Conservation (phyloP, 768 basidiomycete genomes). For the Leccinum olivaceopallidum region DNA sequence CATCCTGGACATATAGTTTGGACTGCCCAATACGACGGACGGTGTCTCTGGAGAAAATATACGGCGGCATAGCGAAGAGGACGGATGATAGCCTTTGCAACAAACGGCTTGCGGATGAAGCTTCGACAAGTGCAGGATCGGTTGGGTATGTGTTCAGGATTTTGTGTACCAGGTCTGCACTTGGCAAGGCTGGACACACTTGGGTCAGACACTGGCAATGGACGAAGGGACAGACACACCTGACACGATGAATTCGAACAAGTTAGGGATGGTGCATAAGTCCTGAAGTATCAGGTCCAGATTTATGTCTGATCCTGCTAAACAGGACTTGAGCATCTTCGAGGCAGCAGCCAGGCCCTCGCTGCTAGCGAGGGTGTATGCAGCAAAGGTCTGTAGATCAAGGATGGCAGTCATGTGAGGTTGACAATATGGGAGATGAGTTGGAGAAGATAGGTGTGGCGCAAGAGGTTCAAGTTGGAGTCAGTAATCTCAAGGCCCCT, state of each 20-base stretch:
- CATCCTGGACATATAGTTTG: slow-evolving; percentile 26
- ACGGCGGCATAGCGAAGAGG: slow-evolving; percentile 26
- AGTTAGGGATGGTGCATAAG: slow-evolving; percentile 24
- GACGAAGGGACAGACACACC: slow-evolving; percentile 15
- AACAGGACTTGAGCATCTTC: slow-evolving; percentile 25
- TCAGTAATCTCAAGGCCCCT: too few species aligned
- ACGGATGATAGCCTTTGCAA: slow-evolving; percentile 29
- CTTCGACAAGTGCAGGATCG: slow-evolving; percentile 19
- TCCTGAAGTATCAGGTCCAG: slow-evolving; percentile 30
- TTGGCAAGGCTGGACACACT: slow-evolving; percentile 15
- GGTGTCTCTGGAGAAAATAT: slow-evolving; percentile 13
- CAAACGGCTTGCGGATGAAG: slow-evolving; percentile 25
- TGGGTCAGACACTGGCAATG: background rate
- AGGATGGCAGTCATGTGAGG: slow-evolving; percentile 8
- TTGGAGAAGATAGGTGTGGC: too few species aligned
- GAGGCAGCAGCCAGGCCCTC: slow-evolving; percentile 20
- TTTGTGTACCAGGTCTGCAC: slow-evolving; percentile 21
- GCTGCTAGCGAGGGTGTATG: slow-evolving; percentile 13
- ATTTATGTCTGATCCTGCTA: slow-evolving; percentile 18
- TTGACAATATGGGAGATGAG: too few species aligned
- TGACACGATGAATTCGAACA: slow-evolving; percentile 33
- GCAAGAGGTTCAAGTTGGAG: too few species aligned
- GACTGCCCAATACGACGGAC: slow-evolving; percentile 17
- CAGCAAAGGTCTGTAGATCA: slow-evolving; percentile 20
- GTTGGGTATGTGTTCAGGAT: slow-evolving; percentile 38